Conservation (phyloP, 495 filamentous ascomycete genomes). For the Chaetomium fimeti region DNA sequence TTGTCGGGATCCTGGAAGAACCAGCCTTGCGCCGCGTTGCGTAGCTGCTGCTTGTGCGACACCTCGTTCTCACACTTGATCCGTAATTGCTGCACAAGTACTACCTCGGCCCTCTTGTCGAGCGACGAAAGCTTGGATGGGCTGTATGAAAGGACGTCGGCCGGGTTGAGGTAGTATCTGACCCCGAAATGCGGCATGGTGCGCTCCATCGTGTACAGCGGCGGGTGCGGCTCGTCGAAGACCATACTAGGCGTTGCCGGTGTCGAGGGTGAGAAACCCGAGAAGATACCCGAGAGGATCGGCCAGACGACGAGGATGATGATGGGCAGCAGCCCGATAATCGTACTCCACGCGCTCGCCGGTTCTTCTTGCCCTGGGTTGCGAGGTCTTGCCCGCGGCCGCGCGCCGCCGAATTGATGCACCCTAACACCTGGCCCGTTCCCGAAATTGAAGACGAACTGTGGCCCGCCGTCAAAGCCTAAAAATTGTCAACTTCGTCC, state of each 20-base stretch:
- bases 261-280: slow-evolving; percentile 49
- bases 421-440: slow-evolving; percentile 80
- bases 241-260: slow-evolving; percentile 65
- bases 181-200: slow-evolving; percentile 68
- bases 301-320: slow-evolving; percentile 87
- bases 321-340: slow-evolving; percentile 73
- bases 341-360: slow-evolving; percentile 52
- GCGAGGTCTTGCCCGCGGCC: slow-evolving; percentile 67
- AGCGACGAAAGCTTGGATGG: slow-evolving; percentile 65
- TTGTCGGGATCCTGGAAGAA: slow-evolving; percentile 76
- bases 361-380: slow-evolving; percentile 58
- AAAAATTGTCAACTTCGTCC: slow-evolving; percentile 1
- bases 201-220: slow-evolving; percentile 65
- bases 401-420: slow-evolving; percentile 76
- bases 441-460: slow-evolving; percentile 89
- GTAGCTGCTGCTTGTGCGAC: slow-evolving; percentile 58
- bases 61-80: slow-evolving; percentile 72
- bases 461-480: slow-evolving; percentile 69
- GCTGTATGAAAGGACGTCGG: slow-evolving; percentile 68
- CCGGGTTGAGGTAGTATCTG: slow-evolving; percentile 81
- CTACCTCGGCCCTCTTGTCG: slow-evolving; percentile 72
- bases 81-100: slow-evolving; percentile 63
- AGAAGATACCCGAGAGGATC: slow-evolving; percentile 77
- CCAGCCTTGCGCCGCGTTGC: slow-evolving; percentile 84
- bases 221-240: slow-evolving; percentile 64